These are phyloP conservation scores for Onygenales sp. DNA, from an alignment of 2,329 filamentous ascomycete genomes.

Conservation along the genomic window DNA sequence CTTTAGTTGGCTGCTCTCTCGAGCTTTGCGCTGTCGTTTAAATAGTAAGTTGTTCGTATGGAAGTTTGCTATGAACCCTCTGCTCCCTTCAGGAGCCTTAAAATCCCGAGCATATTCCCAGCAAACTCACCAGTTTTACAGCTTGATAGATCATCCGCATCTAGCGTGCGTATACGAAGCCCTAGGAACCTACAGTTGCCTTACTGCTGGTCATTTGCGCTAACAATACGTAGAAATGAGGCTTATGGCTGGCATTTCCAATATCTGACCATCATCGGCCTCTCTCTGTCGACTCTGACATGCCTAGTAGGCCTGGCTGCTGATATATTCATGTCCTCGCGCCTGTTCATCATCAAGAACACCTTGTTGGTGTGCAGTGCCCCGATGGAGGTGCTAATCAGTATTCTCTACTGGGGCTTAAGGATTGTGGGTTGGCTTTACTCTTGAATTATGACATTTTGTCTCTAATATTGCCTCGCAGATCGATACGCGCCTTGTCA, in stretches of 20 bases:
- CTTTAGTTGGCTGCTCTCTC: neutral
- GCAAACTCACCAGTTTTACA: conserved; percentile 10
- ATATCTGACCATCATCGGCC: conserved; percentile 55
- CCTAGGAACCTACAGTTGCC: conserved; percentile 1
- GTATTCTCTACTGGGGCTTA: conserved; percentile 52
- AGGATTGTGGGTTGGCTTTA: conserved; percentile 31
- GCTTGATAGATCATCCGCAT: conserved; percentile 35
- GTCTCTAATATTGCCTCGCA: conserved; percentile 8
- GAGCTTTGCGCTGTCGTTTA: conserved; percentile 1
- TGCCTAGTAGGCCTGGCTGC: conserved; percentile 46
- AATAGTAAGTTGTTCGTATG: conserved; percentile 4
- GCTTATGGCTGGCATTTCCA: conserved; percentile 59
- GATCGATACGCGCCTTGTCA: conserved; percentile 40
- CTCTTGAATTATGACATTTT: neutral
- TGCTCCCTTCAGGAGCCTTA: no score
- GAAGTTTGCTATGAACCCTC: neutral
- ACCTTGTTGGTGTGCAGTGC: conserved; percentile 47
- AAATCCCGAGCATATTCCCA: neutral
- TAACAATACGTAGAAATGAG: conserved; percentile 18
- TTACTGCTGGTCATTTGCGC: neutral
- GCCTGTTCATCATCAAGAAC: conserved; percentile 50
- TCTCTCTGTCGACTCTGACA: conserved; percentile 46
- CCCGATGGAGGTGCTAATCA: conserved; percentile 52
- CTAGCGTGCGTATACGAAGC: conserved; percentile 23
- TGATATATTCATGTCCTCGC: conserved; percentile 43